Conservation (phyloP, 108 stramenopile species). For the Cyclotella distinguenda region DNA sequence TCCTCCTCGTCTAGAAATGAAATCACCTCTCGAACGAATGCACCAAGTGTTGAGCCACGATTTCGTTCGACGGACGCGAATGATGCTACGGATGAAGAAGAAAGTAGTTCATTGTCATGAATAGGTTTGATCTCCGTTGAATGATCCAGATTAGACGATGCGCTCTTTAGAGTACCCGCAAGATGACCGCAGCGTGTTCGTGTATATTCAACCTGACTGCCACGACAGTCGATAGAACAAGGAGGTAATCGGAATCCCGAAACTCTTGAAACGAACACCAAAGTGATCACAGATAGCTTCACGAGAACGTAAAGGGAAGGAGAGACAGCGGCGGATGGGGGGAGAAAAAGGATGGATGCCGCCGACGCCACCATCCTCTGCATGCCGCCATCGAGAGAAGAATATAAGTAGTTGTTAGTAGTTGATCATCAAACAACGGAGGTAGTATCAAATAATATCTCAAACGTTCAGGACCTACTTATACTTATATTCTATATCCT, state of each 20-base stretch:
- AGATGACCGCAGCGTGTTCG: neutral
- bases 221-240: neutral
- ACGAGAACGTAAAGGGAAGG: no score
- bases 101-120: neutral
- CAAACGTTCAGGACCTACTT: no score
- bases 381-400: no score
- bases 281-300: no score
- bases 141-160: neutral
- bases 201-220: neutral
- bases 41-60: neutral
- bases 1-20: conserved; percentile 13
- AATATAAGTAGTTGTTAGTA: no score
- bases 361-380: no score
- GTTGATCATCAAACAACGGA: no score
- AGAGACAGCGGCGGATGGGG: no score
- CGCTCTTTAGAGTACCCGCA: neutral
- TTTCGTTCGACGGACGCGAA: neutral
- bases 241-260: neutral
- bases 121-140: neutral
- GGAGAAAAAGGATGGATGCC: no score
- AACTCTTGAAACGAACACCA: neutral
- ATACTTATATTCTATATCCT: no score
- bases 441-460: no score
- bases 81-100: no score
- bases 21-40: conserved; percentile 21